Evolutionary conservation across 768 basidiomycete genomes (phyloP), one percentile per base, ranked within the genome.

Genomic region (Stropharia rugosoannulata): DNA sequence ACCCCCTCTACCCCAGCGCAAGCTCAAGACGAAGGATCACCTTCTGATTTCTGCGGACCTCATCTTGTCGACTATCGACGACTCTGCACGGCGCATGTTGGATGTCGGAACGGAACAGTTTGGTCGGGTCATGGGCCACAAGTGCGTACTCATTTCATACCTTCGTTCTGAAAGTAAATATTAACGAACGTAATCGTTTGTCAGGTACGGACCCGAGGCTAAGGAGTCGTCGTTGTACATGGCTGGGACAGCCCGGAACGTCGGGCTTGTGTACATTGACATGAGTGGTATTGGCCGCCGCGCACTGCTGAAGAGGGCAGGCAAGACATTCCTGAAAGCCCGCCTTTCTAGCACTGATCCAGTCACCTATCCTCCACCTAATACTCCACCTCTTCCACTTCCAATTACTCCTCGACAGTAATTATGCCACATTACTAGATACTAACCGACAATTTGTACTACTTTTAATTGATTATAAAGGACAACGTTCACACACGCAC

Each of bases 251-350:
- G 86, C 85, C 35, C 75, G 81, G 57, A 91, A 92, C 69, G 82
- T 89, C 11, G 85, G 80, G 3, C 73, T 91, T 37, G 86, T 93
- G 18, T 93, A 91, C 68, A 79, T 92, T 39, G 90, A 92, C 66
- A 78, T 87, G 75, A 70, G 78, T 1, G 89, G 89, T 0, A 81
- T 93, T 37, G 89, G 88, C 8, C 74, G 88, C 54, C 74, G 81
- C 44, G 90, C 89, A 11, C 67, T 93, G 50, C 68, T 93, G 65
- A 86, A 77, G 73, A 80, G 76, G 56, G 83, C 78, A 0, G 85
- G 83, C 16, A 82, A 73, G 75, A 76, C 79, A 40, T 83, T 79
- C 62, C 73, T 87, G 19, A 83, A 80, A 64, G 80, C 73, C 12
- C 67, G 71, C 41, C 15, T 68, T 3, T 53, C 63, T 10, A 66